Evolutionary conservation across 345 rosid genomes (phyloP).

Genomic region (Xanthoceras sorbifolium): DNA sequence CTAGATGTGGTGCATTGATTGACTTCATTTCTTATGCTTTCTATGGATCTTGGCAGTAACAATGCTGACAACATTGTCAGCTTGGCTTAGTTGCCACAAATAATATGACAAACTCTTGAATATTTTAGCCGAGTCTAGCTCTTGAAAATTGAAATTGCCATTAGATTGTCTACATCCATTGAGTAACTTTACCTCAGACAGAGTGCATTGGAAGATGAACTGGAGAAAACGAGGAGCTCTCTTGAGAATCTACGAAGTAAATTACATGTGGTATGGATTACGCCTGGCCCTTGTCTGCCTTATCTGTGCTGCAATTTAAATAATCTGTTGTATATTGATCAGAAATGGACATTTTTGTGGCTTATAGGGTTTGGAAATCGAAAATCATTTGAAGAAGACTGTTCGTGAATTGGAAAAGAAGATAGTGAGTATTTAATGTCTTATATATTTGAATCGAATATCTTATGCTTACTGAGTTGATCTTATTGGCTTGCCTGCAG

Average conservation of each 20-base stretch:
- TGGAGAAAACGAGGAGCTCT: slow-evolving; percentile 56
- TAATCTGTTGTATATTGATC: neutral
- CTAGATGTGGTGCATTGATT: neutral
- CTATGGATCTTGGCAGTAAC: neutral
- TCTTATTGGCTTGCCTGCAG: slow-evolving; percentile 49
- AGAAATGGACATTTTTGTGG: slow-evolving; percentile 20
- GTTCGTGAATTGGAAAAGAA: slow-evolving; percentile 77
- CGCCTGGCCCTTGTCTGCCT: neutral
- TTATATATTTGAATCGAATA: slow-evolving; percentile 7
- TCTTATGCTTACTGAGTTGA: slow-evolving; percentile 20
- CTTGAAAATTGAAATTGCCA: slow-evolving; percentile 8
- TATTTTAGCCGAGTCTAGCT: slow-evolving; percentile 7
- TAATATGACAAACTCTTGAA: slow-evolving; percentile 17
- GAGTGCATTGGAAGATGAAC: slow-evolving; percentile 89
- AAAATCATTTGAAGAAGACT: slow-evolving; percentile 86
- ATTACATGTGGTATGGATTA: slow-evolving; percentile 67
- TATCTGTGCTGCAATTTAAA: slow-evolving; percentile 4
- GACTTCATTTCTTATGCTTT: neutral
- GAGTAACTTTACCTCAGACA: slow-evolving; percentile 86
- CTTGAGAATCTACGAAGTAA: slow-evolving; percentile 75
- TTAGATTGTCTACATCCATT: slow-evolving; percentile 34
- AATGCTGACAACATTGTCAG: neutral
- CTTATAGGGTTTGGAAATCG: slow-evolving; percentile 87
- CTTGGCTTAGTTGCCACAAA: slow-evolving; percentile 13
- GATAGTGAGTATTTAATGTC: slow-evolving; percentile 52